A percentile compares a stretch with the other conserved stretches of the same genome.
phyloP scores from a whole-genome alignment of 768 basidiomycete genomes.

The Clavulina sp. region DNA sequence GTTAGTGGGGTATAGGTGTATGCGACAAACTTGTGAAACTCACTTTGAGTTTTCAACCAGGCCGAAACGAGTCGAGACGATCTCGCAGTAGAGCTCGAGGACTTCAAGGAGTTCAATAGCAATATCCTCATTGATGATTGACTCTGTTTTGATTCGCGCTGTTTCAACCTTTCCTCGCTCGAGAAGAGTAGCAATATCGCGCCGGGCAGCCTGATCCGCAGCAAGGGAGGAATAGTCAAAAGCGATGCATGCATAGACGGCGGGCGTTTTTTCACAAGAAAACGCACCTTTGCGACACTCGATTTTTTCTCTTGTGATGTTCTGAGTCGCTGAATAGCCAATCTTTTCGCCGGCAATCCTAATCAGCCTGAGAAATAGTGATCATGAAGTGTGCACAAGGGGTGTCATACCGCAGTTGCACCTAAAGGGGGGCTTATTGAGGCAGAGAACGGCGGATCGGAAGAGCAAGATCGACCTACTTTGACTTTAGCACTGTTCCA shows the following conservation, averaged over 20 bases:
- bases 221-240: background rate
- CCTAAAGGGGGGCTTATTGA: background rate
- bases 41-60: slow-evolving; percentile 39
- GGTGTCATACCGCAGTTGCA: background rate
- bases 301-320: slow-evolving; percentile 86
- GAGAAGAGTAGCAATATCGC: slow-evolving; percentile 66
- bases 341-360: slow-evolving; percentile 25
- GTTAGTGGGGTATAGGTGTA: too few relatives aligned
- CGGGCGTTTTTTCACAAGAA: background rate
- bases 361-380: background rate
- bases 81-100: slow-evolving; percentile 85
- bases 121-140: slow-evolving; percentile 74
- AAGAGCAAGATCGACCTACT: background rate
- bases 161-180: slow-evolving; percentile 72
- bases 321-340: slow-evolving; percentile 70
- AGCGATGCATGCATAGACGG: background rate
- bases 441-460: background rate
- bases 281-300: slow-evolving; percentile 45
- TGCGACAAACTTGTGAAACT: too few relatives aligned
- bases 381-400: background rate
- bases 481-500: background rate
- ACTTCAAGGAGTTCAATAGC: slow-evolving; percentile 79
- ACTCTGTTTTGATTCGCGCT: slow-evolving; percentile 71
- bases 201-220: slow-evolving; percentile 25
- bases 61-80: slow-evolving; percentile 83